Base-by-base conservation (phyloP, 495 filamentous ascomycete genomes). In the Xylaria cubensis region DNA sequence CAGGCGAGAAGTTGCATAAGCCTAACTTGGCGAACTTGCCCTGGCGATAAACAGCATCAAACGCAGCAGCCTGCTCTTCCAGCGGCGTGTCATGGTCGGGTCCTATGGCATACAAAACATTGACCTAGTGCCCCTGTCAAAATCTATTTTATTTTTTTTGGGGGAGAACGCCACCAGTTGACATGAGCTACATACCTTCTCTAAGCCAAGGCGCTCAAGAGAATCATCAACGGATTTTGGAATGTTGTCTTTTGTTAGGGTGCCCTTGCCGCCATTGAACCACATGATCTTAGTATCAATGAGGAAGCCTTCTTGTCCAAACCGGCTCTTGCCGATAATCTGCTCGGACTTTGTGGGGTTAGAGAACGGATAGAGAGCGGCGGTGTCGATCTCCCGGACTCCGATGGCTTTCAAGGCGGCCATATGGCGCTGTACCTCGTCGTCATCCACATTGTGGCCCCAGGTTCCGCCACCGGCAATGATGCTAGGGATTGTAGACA, bases 81-180 rank as follows among this genome's bases (percentile, higher is more conserved):
- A 86, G 79, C 8, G 84, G 80, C 0, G 78, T 83, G 4, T 66
- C 73, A 24, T 75, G 75, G 67, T 86, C 82, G 5, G 86, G 84
- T 0, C 69, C 73, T 67, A 86, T 83, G 7, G 82, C 75, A 71
- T 85, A 85, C 56, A 76, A 72, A 39, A 79, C 75, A 21, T 81
- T 73, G 26, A 81, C 68, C 64, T 75, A 26, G n/a, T 75, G 50
- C 7, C 61, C 73, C 1, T 21, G 7, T 24, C 2, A 51, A 21
- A 24, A 51, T 24, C 48, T 24, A 51, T 6, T 51, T 10, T 7
- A 21, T n/a, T 24, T 29, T 29, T 29, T 29, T 29, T 29, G 26
- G 26, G 26, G 26, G 26, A 29, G 6, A 51, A 51, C 1, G 48
- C 48, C 19, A 2, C 8, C 7, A 24, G n/a, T 51, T 2, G 48